phyloP scores from a whole-genome alignment of 2,329 filamentous ascomycete species.

The Neoarthrinium moseri region DNA sequence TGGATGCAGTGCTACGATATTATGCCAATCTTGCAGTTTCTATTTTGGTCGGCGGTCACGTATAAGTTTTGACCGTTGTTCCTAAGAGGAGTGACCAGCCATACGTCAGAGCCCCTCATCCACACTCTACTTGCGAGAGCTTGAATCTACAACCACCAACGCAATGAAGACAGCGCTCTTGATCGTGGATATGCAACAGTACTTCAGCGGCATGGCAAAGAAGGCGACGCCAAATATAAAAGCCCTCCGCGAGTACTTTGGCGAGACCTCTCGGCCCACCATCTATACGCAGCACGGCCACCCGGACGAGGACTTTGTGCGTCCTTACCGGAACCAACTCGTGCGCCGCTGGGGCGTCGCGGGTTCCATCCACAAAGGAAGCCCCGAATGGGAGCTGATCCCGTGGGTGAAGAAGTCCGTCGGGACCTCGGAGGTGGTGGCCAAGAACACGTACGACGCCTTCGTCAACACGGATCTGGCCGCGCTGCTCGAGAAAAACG shows the following conservation, averaged over 20 bases:
- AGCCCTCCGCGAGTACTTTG: constrained; percentile 21
- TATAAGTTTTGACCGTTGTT: no score
- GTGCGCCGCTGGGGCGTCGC: constrained; percentile 35
- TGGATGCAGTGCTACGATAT: no score
- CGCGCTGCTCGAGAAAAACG: constrained; percentile 20
- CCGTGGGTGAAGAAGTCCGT: constrained; percentile 18
- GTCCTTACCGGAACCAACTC: constrained; percentile 32
- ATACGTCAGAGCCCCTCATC: background rate
- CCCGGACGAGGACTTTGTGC: constrained; percentile 26
- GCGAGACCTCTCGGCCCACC: constrained; percentile 21
- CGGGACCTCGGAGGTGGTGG: constrained; percentile 18
- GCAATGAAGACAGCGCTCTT: constrained; percentile 32
- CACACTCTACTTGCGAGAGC: no score
- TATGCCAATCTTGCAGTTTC: no score
- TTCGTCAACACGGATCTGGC: constrained; percentile 34
- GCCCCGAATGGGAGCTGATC: constrained; percentile 30
- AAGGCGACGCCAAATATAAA: constrained; percentile 32
- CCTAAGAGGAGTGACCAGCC: background rate
- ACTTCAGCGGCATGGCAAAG: constrained; percentile 32
- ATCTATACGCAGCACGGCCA: constrained; percentile 41
- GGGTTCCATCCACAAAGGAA: constrained; percentile 29
- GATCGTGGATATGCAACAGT: constrained; percentile 38
- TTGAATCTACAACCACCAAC: background rate
- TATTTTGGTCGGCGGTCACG: no score
- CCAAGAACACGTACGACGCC: constrained; percentile 40